Percentiles rank a stretch among this genome's conserved stretches.
Evolutionary conservation across 1,284 basidiomycete species (phyloP).

Genomic region (Cutaneotrichosporon curvatum): DNA sequence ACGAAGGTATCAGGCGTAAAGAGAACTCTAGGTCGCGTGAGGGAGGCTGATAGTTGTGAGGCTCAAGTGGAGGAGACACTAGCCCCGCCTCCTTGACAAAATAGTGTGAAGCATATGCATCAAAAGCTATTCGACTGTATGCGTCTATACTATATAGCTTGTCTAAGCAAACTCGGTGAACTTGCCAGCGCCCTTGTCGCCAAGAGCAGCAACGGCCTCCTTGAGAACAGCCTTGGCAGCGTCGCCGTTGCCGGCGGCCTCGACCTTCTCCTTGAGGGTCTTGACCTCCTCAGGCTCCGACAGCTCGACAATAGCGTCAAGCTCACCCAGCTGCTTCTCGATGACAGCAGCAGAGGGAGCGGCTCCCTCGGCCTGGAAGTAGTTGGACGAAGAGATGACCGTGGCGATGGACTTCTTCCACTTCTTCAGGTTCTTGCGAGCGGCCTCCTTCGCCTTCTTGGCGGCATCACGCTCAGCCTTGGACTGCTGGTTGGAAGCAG

Average conservation of each 20-base stretch:
- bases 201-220: slow-evolving; percentile 32
- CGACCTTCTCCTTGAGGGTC: slow-evolving; percentile 51
- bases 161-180: slow-evolving; percentile 50
- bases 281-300: slow-evolving; percentile 52
- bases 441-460: slow-evolving; percentile 82
- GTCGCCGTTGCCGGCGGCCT: slow-evolving; percentile 47
- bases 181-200: slow-evolving; percentile 46
- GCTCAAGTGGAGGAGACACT: too few relatives aligned
- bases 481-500: slow-evolving; percentile 40
- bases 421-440: slow-evolving; percentile 52
- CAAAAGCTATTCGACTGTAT: too few relatives aligned
- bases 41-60: too few relatives aligned
- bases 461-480: slow-evolving; percentile 68
- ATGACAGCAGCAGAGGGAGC: slow-evolving; percentile 48
- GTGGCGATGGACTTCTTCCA: slow-evolving; percentile 50
- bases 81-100: too few relatives aligned
- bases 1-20: too few relatives aligned
- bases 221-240: slow-evolving; percentile 42
- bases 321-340: slow-evolving; percentile 53
- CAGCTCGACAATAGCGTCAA: slow-evolving; percentile 50
- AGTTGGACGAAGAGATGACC: slow-evolving; percentile 52
- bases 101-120: too few relatives aligned
- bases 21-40: too few relatives aligned
- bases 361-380: slow-evolving; percentile 51
- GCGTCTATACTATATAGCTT: too few relatives aligned